These are phyloP conservation scores for Ilex asprella DNA, from an alignment of 257 asterid species.

Conservation along the genomic window DNA sequence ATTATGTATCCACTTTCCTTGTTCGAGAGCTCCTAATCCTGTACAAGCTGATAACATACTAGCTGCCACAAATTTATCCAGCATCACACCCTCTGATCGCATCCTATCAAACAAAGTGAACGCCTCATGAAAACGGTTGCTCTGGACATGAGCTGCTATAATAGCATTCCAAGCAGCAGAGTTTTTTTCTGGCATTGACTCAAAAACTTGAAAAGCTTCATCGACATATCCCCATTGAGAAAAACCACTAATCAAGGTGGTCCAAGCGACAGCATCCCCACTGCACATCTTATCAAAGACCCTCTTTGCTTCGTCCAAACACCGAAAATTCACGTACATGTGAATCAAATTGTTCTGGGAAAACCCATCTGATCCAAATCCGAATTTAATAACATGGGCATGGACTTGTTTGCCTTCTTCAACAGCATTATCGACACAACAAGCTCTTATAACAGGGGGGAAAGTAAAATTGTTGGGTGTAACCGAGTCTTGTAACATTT, in stretches of 20 bases:
- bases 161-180: conserved; percentile 77
- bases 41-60: conserved; percentile 80
- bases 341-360: conserved; percentile 72
- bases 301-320: conserved; percentile 50
- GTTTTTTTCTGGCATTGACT: conserved; percentile 42
- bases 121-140: conserved; percentile 48
- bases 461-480: conserved; percentile 54
- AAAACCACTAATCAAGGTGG: conserved; percentile 75
- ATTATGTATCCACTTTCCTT: conserved; percentile 60
- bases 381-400: conserved; percentile 51
- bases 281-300: conserved; percentile 42
- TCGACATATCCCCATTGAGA: conserved; percentile 45
- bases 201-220: conserved; percentile 47
- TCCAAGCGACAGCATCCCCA: conserved; percentile 77
- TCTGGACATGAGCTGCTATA: conserved; percentile 62
- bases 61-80: conserved; percentile 76
- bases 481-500: conserved; percentile 41
- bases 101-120: conserved; percentile 49
- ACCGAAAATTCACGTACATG: conserved; percentile 55
- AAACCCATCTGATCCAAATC: conserved; percentile 54
- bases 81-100: conserved; percentile 36
- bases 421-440: conserved; percentile 33
- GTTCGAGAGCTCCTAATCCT: conserved; percentile 64
- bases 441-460: conserved; percentile 65
- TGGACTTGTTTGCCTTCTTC: conserved; percentile 60